A percentile compares a stretch with the other conserved stretches of the same genome.
These are phyloP conservation scores for Rhizoctonia solani DNA, from an alignment of 1,284 basidiomycete genomes.

Conservation along the genomic window DNA sequence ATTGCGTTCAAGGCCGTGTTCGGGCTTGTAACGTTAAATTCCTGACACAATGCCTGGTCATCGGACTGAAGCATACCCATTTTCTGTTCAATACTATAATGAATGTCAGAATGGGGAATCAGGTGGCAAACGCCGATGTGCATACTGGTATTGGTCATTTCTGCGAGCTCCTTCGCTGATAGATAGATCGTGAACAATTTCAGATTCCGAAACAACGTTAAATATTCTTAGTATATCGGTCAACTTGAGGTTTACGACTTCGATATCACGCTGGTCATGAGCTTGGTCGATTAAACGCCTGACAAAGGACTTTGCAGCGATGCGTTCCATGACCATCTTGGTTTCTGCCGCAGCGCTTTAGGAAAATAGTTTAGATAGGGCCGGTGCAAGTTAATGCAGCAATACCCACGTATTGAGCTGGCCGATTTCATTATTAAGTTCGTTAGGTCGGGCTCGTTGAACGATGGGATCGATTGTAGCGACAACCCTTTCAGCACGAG, in stretches of 20 bases:
- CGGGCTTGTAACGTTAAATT: slow-evolving; percentile 23
- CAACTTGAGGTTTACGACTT: slow-evolving; percentile 28
- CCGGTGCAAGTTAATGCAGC: not conserved
- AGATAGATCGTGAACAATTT: slow-evolving; percentile 21
- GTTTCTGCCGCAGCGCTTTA: slow-evolving; percentile 21
- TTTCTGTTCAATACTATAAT: slow-evolving; percentile 19
- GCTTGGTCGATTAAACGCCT: slow-evolving; percentile 16
- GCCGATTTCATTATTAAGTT: slow-evolving; percentile 15
- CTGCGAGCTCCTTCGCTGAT: slow-evolving; percentile 29
- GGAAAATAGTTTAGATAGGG: not conserved
- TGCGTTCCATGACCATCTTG: slow-evolving; percentile 26
- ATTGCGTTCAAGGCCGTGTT: slow-evolving; percentile 15
- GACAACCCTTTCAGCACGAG: slow-evolving; percentile 20
- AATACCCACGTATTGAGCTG: slow-evolving; percentile 5
- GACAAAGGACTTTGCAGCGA: slow-evolving; percentile 17
- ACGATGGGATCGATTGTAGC: slow-evolving; percentile 9
- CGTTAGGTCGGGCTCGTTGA: slow-evolving; percentile 4
- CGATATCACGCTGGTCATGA: slow-evolving; percentile 24
- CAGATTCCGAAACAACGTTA: slow-evolving; percentile 14
- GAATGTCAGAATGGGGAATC: not conserved
- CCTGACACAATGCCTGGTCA: slow-evolving; percentile 16
- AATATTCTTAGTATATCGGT: slow-evolving; percentile 16
- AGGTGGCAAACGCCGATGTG: not conserved
- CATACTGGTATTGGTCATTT: slow-evolving; percentile 30
- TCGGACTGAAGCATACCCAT: slow-evolving; percentile 14